Evolutionary conservation across 1,284 basidiomycete genomes (phyloP), one percentile per base, ranked within the genome.

Genomic region (Marasmius tenuissimus): DNA sequence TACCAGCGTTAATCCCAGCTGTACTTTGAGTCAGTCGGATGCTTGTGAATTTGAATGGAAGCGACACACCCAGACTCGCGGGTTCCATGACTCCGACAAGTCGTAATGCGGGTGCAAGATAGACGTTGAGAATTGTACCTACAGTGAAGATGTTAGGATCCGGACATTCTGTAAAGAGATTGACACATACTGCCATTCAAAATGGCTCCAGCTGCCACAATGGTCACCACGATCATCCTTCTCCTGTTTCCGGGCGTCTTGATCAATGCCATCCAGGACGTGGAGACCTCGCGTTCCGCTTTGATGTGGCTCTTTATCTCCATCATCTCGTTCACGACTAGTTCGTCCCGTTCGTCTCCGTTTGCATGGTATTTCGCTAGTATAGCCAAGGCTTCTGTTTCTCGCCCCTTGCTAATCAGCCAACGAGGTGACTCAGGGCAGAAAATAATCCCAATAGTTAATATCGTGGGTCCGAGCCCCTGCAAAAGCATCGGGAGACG

Each of bases 361-460:
- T 63, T 63, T 34, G 61, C 61, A 20, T 63, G 61, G 7, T 37
- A 48, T 35, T 48, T 38, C n/a, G 61, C 61, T 33, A 63, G 45
- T 5, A 63, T 83, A 51, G 79, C 72, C 35, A 89, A 73, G 5
- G 89, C 91, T 72, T 89, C 75, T 1, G 71, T 77, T 14, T 90
- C 82, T 59, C 80, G 81, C 40, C 88, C 88, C 72, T 88, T 88
- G 73, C 79, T 84, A 63, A 91, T 72, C 62, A 91, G 74, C 80
- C 79, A 92, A 78, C 90, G 85, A 40, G 61, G 61, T 16, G 61
- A 63, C 50, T 63, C 61, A 14, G 61, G 61, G 11, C 57, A 14
- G 51, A 34, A 10, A n/a, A 59, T 18, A 45, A 38, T 37, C 18
- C 45, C 57, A 20, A 58, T 3, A 12, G 50, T 33, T 12, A 63